These are phyloP conservation scores for Moniliophthora roreri DNA, from an alignment of 1,284 basidiomycete species.

Conservation along the genomic window DNA sequence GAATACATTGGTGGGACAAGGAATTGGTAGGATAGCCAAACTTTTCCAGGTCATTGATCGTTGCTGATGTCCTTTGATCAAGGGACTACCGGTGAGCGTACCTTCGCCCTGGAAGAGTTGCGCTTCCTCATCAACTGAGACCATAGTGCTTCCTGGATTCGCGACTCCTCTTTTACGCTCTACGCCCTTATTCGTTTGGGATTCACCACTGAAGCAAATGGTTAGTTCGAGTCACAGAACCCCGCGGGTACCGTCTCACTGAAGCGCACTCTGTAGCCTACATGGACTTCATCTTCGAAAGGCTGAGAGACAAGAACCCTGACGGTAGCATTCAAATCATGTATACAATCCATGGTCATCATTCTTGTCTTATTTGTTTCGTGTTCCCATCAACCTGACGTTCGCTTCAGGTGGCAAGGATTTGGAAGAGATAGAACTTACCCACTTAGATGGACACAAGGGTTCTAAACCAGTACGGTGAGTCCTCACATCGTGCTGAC, in stretches of 20 bases:
- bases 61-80: constrained; percentile 2
- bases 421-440: constrained; percentile 79
- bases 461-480: constrained; percentile 73
- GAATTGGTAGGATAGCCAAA: no score
- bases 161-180: constrained; percentile 89
- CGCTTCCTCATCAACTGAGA: constrained; percentile 3
- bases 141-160: constrained; percentile 78
- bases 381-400: background rate
- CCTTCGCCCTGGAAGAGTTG: constrained; percentile 1
- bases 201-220: constrained; percentile 86
- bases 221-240: constrained; percentile 34
- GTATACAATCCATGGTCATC: constrained; percentile 80
- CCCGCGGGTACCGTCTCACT: background rate
- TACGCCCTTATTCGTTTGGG: constrained; percentile 91
- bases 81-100: constrained; percentile 67
- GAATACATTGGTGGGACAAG: constrained; percentile 87
- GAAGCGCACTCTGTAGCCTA: constrained; percentile 52
- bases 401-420: constrained; percentile 68
- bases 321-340: constrained; percentile 92
- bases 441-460: constrained; percentile 86
- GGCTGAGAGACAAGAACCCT: constrained; percentile 77
- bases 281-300: constrained; percentile 87
- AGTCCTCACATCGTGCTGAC: constrained; percentile 16
- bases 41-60: constrained; percentile 19
- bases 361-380: background rate